Evolutionary conservation across 2,329 filamentous ascomycete species (phyloP), one percentile per base, ranked within the genome.

Genomic region (Cladosporium halotolerans): DNA sequence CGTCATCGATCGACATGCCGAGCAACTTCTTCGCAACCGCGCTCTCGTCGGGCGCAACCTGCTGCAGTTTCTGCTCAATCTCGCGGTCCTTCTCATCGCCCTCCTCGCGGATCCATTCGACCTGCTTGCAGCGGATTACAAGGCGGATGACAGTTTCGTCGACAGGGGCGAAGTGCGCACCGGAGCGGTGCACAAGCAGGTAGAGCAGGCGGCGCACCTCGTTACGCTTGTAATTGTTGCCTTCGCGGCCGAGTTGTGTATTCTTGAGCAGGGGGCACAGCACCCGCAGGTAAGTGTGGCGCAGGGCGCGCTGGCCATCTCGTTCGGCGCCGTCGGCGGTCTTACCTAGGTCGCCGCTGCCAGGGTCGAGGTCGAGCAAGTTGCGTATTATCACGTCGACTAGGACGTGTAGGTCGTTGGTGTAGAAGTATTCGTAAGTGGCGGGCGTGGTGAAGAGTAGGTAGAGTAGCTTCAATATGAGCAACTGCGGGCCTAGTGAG

Each of bases 381-480:
- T 99, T 99, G 41, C 93, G 88, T 56, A 99, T 89, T 55, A 99
- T 90, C 59, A 99, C 93, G 66, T 99, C 93, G 44, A 97, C 79
- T 13, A 99, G 80, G 4, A 99, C 93, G 55, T 89, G 88, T 31
- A 99, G 78, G 66, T 99, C 93, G 67, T 99, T 99, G 28, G 90
- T 96, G 71, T 97, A 99, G 67, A 99, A 99, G 71, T 97, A 99
- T 72, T 99, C 93, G 69, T 93, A 89, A 0, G 93, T 99, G 13
- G 86, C 82, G 53, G 83, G 83, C 9, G 89, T 97, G 4, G 91
- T 96, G 72, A 99, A 99, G 9, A 99, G 79, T 34, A 99, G 82
- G 71, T 97, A 99, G 28, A 99, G 77, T 4, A 96, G 81, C 72
- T 99, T 99, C 40, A 99, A 78, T 55, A 97, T 97, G n/a, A 99